phyloP scores from a whole-genome alignment of 2,329 filamentous ascomycete genomes.

The Cordyceps tenuipes region DNA sequence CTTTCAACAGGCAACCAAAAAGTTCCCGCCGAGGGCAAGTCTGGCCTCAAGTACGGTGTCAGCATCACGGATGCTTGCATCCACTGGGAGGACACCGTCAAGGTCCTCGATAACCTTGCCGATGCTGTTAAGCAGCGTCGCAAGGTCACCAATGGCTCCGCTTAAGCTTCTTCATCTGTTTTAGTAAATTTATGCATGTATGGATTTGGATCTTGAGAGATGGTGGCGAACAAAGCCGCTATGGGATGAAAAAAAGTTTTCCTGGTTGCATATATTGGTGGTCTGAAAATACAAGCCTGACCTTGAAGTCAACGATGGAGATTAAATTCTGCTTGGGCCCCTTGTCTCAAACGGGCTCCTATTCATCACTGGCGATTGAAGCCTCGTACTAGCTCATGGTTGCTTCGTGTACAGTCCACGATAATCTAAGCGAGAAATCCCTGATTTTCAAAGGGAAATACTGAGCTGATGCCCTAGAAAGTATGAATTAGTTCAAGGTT shows the following conservation, averaged over 20 bases:
- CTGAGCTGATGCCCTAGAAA: too few relatives aligned
- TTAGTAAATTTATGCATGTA: constrained; percentile 2
- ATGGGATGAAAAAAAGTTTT: constrained; percentile 2
- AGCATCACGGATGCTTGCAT: constrained; percentile 97
- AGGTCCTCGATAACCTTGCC: constrained; percentile 76
- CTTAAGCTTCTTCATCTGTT: background rate
- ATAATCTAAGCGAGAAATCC: too few relatives aligned
- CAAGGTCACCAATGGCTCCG: constrained; percentile 28
- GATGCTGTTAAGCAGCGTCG: constrained; percentile 72
- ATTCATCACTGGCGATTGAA: too few relatives aligned
- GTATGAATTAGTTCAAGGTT: too few relatives aligned
- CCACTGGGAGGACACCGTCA: constrained; percentile 77
- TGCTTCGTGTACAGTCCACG: too few relatives aligned
- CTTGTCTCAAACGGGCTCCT: too few relatives aligned
- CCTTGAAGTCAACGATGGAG: background rate
- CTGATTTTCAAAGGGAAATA: too few relatives aligned
- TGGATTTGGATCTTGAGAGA: background rate
- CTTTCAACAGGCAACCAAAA: constrained; percentile 58
- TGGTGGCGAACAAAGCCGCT: background rate
- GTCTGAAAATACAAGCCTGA: background rate
- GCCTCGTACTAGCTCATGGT: too few relatives aligned
- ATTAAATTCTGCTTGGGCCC: background rate
- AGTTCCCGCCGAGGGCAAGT: constrained; percentile 72
- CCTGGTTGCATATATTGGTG: background rate
- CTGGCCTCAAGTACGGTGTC: constrained; percentile 75